Percentiles rank a stretch among this genome's conserved stretches.
Conservation (phyloP, 352 stramenopile genomes). For the Phytophthora tentaculata region DNA sequence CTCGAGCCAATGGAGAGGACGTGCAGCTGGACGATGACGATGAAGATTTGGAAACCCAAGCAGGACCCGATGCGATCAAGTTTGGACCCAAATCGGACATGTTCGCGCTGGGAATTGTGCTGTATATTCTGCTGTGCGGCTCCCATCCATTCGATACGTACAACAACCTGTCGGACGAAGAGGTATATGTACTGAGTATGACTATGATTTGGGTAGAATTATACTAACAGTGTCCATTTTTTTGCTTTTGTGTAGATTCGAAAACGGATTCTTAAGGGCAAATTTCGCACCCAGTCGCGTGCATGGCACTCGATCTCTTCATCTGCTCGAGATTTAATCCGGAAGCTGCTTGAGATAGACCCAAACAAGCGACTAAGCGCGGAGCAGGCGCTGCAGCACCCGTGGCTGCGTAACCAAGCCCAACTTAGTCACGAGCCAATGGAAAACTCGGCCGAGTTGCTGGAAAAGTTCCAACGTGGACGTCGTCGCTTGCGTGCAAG, state of each 20-base stretch:
- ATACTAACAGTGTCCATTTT: too few relatives aligned
- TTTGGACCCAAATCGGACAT: slow-evolving; percentile 80
- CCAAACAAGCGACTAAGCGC: slow-evolving; percentile 71
- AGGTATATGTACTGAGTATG: slow-evolving; percentile 47
- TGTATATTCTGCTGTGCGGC: slow-evolving; percentile 89
- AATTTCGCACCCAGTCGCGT: slow-evolving; percentile 74
- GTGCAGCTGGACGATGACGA: slow-evolving; percentile 33
- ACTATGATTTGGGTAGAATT: background rate
- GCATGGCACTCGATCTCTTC: slow-evolving; percentile 79
- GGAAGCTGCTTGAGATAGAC: slow-evolving; percentile 73
- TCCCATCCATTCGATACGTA: slow-evolving; percentile 86
- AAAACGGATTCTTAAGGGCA: slow-evolving; percentile 78
- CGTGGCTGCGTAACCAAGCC: slow-evolving; percentile 67
- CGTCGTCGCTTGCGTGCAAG: slow-evolving; percentile 77
- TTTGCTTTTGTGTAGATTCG: slow-evolving; percentile 56
- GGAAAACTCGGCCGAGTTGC: slow-evolving; percentile 69
- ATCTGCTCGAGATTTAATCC: slow-evolving; percentile 70
- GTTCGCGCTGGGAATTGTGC: slow-evolving; percentile 83
- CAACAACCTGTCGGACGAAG: slow-evolving; percentile 86
- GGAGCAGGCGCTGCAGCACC: slow-evolving; percentile 68
- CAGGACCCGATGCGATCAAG: slow-evolving; percentile 44
- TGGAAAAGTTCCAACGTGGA: slow-evolving; percentile 84
- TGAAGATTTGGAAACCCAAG: slow-evolving; percentile 41
- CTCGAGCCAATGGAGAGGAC: slow-evolving; percentile 22
- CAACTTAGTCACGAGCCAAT: slow-evolving; percentile 65